Percentiles rank a stretch among this genome's conserved stretches.
phyloP scores from a whole-genome alignment of 2,329 filamentous ascomycete genomes.

The Paecilomyces sp. region DNA sequence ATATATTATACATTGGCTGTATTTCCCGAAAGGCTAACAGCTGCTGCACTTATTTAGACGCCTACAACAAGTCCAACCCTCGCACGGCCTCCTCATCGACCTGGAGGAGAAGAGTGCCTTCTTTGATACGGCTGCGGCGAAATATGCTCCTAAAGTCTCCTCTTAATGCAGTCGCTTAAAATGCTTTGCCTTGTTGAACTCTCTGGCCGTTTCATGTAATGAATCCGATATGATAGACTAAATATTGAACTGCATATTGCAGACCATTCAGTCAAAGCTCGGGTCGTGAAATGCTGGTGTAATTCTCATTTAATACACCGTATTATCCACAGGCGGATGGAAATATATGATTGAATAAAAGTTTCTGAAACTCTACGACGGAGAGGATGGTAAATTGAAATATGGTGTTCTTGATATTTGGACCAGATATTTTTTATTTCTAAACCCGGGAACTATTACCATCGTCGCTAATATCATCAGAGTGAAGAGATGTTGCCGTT shows the following conservation, averaged over 20 bases:
- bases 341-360: neutral
- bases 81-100: slow-evolving; percentile 67
- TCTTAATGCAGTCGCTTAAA: neutral
- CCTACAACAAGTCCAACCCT: slow-evolving; percentile 49
- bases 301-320: neutral
- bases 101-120: slow-evolving; percentile 77
- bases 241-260: neutral
- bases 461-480: neutral
- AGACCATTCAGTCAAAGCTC: neutral
- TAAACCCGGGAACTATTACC: neutral
- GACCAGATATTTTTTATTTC: neutral
- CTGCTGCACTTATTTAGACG: slow-evolving; percentile 13
- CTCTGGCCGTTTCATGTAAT: neutral
- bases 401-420: neutral
- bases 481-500: neutral
- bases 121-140: slow-evolving; percentile 78
- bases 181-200: neutral
- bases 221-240: neutral
- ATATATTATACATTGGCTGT: neutral
- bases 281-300: neutral
- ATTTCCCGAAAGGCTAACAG: neutral
- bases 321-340: neutral
- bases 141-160: slow-evolving; percentile 75
- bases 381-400: neutral
- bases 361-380: neutral